Evolutionary conservation across 305 asterid genomes (phyloP).

Genomic region (Stenogyne calaminthoides): DNA sequence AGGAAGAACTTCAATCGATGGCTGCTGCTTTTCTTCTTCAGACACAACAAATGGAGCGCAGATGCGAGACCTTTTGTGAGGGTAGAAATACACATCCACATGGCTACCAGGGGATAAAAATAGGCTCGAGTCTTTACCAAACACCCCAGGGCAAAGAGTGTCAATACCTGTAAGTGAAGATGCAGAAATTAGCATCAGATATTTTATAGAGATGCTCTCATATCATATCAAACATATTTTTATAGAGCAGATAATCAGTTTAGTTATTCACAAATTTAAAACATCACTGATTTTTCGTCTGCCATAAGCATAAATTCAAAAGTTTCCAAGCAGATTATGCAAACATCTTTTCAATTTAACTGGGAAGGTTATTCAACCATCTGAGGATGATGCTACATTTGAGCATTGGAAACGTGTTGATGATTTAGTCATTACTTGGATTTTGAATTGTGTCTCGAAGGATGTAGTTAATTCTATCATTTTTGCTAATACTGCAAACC

Average conservation of each 20-base stretch:
- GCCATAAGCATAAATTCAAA: neutral
- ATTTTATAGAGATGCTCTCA: no score
- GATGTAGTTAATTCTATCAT: neutral
- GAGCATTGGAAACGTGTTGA: neutral
- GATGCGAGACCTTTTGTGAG: constrained; percentile 73
- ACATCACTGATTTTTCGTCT: neutral
- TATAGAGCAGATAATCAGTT: neutral
- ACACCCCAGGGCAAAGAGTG: constrained; percentile 45
- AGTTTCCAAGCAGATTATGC: neutral
- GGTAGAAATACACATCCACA: constrained; percentile 57
- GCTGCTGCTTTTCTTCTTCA: constrained; percentile 40
- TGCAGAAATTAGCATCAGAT: constrained; percentile 30
- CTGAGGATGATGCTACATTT: neutral
- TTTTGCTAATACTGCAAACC: neutral
- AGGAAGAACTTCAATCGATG: constrained; percentile 82
- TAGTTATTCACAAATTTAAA: neutral
- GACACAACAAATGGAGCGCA: constrained; percentile 51
- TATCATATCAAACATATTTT: no score
- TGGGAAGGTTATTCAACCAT: neutral
- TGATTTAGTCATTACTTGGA: neutral
- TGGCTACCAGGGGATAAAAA: constrained; percentile 42
- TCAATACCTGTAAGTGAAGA: constrained; percentile 48
- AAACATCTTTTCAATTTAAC: neutral
- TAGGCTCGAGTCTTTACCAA: constrained; percentile 51
- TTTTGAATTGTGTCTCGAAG: neutral